Percentiles rank a stretch among this genome's conserved stretches.
Evolutionary conservation across 768 basidiomycete genomes (phyloP).

Genomic region (Amanita rimosa): DNA sequence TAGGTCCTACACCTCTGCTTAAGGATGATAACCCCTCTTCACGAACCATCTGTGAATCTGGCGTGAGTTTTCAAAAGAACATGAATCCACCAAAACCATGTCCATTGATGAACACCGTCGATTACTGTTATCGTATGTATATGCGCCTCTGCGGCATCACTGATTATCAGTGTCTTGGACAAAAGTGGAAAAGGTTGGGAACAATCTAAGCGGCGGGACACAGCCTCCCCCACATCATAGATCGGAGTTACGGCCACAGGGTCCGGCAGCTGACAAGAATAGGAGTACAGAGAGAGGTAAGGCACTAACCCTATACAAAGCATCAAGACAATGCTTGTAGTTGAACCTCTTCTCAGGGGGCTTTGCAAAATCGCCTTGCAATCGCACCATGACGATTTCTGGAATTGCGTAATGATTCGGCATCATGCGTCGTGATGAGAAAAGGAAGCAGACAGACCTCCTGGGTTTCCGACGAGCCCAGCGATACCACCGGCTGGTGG

Average conservation of each 20-base stretch:
- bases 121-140: neutral
- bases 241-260: neutral
- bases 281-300: neutral
- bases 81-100: neutral
- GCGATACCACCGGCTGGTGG: conserved; percentile 72
- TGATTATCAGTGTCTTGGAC: neutral
- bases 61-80: conserved; percentile 4
- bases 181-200: neutral
- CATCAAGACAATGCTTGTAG: conserved; percentile 86
- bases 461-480: conserved; percentile 83
- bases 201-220: neutral
- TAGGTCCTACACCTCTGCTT: conserved; percentile 68
- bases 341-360: conserved; percentile 81
- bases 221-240: neutral
- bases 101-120: neutral
- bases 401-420: conserved; percentile 1
- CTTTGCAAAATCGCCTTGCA: conserved; percentile 89
- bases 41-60: conserved; percentile 55
- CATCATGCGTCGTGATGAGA: neutral
- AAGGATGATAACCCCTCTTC: conserved; percentile 79
- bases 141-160: neutral
- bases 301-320: conserved; percentile 63
- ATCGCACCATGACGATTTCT: conserved; percentile 80
- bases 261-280: neutral
- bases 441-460: conserved; percentile 32